phyloP scores from a whole-genome alignment of 1,284 basidiomycete genomes.

The Ganoderma lucidum region DNA sequence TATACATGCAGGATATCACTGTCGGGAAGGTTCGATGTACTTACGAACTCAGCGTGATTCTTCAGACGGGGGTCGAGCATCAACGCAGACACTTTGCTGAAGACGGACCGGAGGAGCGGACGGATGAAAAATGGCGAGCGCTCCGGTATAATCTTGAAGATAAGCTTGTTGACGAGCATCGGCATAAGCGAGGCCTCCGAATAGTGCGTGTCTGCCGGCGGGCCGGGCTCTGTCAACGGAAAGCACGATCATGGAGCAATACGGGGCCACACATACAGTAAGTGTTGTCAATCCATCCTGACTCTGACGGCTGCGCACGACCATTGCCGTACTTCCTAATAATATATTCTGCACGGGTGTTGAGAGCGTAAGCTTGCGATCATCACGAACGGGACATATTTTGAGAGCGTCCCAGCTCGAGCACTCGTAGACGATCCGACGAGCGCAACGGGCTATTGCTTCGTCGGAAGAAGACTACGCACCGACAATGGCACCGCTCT shows the following conservation, averaged over 20 bases:
- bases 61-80: slow-evolving; percentile 39
- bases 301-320: slow-evolving; percentile 45
- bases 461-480: slow-evolving; percentile 15
- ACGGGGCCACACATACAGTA: slow-evolving; percentile 39
- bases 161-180: slow-evolving; percentile 42
- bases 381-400: slow-evolving; percentile 1
- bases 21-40: slow-evolving; percentile 7
- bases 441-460: neutral
- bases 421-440: neutral
- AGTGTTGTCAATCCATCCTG: slow-evolving; percentile 48
- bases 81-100: slow-evolving; percentile 30
- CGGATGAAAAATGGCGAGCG: slow-evolving; percentile 43
- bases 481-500: slow-evolving; percentile 47
- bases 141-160: slow-evolving; percentile 41
- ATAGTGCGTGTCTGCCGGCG: slow-evolving; percentile 45
- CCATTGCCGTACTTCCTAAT: slow-evolving; percentile 51
- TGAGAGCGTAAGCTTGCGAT: slow-evolving; percentile 9
- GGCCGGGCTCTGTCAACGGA: neutral
- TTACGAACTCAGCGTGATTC: slow-evolving; percentile 36
- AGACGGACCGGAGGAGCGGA: slow-evolving; percentile 39
- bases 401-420: neutral
- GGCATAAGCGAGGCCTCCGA: slow-evolving; percentile 52
- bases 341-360: slow-evolving; percentile 44
- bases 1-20: neutral
- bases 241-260: neutral